Percentiles rank a stretch among this genome's conserved stretches.
Evolutionary conservation across 2,329 filamentous ascomycete species (phyloP).

Genomic region (Aspergillus clavatus): DNA sequence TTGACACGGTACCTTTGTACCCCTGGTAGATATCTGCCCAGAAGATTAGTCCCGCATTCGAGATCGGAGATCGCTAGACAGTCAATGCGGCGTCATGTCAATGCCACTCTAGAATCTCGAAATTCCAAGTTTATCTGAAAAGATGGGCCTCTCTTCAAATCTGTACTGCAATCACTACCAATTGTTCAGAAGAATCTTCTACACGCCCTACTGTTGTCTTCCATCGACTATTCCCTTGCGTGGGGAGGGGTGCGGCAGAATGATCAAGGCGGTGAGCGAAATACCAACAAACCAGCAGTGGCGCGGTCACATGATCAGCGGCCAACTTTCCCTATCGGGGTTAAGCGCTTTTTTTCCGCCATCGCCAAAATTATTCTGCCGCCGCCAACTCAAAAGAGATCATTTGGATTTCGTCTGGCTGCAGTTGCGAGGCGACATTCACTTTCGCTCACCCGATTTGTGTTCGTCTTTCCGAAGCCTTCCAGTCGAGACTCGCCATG

Average conservation of each 20-base stretch:
- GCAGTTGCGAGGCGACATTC: slow-evolving; percentile 3
- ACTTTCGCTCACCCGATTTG: slow-evolving; percentile 10
- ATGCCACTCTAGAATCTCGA: slow-evolving; percentile 1
- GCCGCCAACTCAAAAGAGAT: slow-evolving; percentile 9
- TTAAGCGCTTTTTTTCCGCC: slow-evolving; percentile 16
- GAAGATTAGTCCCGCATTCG: slow-evolving; percentile 12
- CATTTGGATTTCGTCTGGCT: slow-evolving; percentile 18
- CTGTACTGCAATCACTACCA: background rate
- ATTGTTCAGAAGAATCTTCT: background rate
- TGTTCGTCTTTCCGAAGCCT: slow-evolving; percentile 10
- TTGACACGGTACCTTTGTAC: background rate
- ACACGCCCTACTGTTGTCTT: too few relatives aligned
- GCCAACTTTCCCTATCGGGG: slow-evolving; percentile 29
- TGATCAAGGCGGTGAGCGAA: slow-evolving; percentile 1
- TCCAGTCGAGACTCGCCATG: slow-evolving; percentile 40
- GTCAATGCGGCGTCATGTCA: background rate
- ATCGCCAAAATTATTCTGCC: slow-evolving; percentile 5
- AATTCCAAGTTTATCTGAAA: too few relatives aligned
- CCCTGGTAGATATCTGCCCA: too few relatives aligned
- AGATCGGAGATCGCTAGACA: slow-evolving; percentile 6
- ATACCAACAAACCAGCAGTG: slow-evolving; percentile 19
- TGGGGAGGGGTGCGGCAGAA: slow-evolving; percentile 28
- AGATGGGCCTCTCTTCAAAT: too few relatives aligned
- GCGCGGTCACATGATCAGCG: slow-evolving; percentile 18
- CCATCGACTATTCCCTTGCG: slow-evolving; percentile 27